Evolutionary conservation across 768 basidiomycete genomes (phyloP).

Genomic region (Crepidotus variabilis): DNA sequence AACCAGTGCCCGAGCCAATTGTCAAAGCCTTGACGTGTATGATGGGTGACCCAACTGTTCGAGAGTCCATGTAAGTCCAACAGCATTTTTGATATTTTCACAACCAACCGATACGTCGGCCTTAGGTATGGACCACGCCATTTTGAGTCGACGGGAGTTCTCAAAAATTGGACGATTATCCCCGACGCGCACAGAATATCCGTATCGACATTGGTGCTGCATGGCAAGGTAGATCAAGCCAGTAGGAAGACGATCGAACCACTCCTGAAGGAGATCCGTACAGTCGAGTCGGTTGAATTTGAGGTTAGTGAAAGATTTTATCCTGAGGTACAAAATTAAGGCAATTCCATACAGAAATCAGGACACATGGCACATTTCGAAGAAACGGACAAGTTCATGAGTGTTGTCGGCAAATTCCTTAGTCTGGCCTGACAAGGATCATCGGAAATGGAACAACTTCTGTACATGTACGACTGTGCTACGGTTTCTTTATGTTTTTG

Average conservation of each 20-base stretch:
- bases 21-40: slow-evolving; percentile 17
- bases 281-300: slow-evolving; percentile 42
- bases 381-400: slow-evolving; percentile 37
- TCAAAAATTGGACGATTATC: slow-evolving; percentile 43
- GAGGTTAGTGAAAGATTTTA: slow-evolving; percentile 5
- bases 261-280: slow-evolving; percentile 33
- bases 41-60: slow-evolving; percentile 23
- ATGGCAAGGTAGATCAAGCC: slow-evolving; percentile 37
- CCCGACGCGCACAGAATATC: slow-evolving; percentile 36
- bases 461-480: too few species aligned
- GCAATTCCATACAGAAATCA: slow-evolving; percentile 19
- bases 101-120: not conserved
- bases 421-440: not conserved
- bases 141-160: slow-evolving; percentile 5
- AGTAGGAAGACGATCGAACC: slow-evolving; percentile 35
- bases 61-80: slow-evolving; percentile 28
- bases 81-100: slow-evolving; percentile 12
- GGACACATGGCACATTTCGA: slow-evolving; percentile 43
- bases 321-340: not conserved
- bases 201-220: slow-evolving; percentile 36
- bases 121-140: not conserved
- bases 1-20: slow-evolving; percentile 20
- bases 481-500: too few species aligned
- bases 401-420: not conserved
- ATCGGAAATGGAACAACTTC: too few species aligned